Percentiles rank a stretch among this genome's conserved stretches.
phyloP scores from a whole-genome alignment of 2,329 filamentous ascomycete species.

The Metarhizium anisopliae region DNA sequence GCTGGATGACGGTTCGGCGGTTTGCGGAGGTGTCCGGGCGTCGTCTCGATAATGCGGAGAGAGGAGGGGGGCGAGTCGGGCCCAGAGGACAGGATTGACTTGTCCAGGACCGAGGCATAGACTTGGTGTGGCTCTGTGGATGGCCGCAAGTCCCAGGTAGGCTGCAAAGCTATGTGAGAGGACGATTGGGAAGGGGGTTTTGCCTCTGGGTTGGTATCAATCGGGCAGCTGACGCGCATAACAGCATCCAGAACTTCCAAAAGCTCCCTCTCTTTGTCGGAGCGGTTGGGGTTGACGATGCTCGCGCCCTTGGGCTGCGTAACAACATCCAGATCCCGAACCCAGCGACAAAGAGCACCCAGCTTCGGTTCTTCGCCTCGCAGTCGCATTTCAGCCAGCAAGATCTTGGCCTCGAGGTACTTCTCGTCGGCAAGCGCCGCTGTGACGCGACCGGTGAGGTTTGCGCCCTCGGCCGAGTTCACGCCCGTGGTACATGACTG shows the following conservation, averaged over 20 bases:
- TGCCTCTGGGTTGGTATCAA: constrained; percentile 36
- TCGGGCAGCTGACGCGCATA: constrained; percentile 52
- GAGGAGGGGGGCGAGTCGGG: constrained; percentile 16
- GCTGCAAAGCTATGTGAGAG: constrained; percentile 46
- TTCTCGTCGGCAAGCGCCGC: constrained; percentile 57
- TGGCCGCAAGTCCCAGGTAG: constrained; percentile 50
- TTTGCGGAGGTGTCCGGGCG: constrained; percentile 49
- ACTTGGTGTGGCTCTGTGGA: constrained; percentile 31
- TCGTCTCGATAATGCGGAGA: constrained; percentile 54
- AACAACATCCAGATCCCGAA: constrained; percentile 60
- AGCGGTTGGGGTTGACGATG: constrained; percentile 23
- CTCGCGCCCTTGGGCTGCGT: constrained; percentile 40
- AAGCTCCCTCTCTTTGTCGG: constrained; percentile 41
- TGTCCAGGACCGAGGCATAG: constrained; percentile 50
- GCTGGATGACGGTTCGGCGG: constrained; percentile 61
- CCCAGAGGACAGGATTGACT: constrained; percentile 37
- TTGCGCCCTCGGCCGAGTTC: constrained; percentile 49
- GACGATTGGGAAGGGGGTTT: constrained; percentile 22
- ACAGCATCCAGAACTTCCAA: constrained; percentile 56
- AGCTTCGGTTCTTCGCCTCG: constrained; percentile 56
- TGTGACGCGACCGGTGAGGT: constrained; percentile 57
- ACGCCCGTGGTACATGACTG: constrained; percentile 59
- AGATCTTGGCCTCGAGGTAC: constrained; percentile 54
- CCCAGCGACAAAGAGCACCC: constrained; percentile 63
- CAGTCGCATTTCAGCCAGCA: constrained; percentile 63